Base-by-base conservation (phyloP, 116 monocot genomes). In the Phalaenopsis hybrid region DNA sequence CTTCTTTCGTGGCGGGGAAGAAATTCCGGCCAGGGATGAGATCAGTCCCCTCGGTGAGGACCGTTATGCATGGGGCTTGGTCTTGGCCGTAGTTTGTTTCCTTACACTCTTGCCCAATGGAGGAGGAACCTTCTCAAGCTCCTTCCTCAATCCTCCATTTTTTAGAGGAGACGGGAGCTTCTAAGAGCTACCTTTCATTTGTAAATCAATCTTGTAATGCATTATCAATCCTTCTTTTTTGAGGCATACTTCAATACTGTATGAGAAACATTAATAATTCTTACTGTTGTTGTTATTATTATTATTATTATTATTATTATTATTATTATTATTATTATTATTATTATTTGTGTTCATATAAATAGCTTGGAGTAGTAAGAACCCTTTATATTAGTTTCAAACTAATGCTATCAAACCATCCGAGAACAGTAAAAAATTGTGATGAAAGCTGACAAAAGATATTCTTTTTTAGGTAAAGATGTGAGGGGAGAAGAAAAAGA, bases 11-110 rank as follows among this genome's bases (percentile, higher is more conserved):
- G 91, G 91, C 6, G 95, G 93, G 3, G 93, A 95, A 58, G 92
- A 95, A 80, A 81, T 95, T 41, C 95, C 93, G 5, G 93, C 95
- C 15, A 89, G 78, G 86, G 93, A 95, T 81, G 95, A 95, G 88
- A 92, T 95, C 50, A 90, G 89, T 28, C 93, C 93, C 0, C 28
- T 93, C 44, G 95, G 85, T 5, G 88, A 88, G 23, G 86, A 91
- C 33, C 81, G 95, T 1, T 88, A 82, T 46, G 83, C 91, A 3
- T 92, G 91, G 93, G 93, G 95, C 15, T 28, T 88, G 20, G 79
- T 91, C 23, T 80, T 95, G 82, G 87, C 81, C 44, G 11, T 87
- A 5, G 70, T 88, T 20, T 95, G 93, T 81, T 85, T 95, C 83
- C 88, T 95, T 37, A 95, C 95, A 20, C 93, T 95, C 31, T 82